A percentile compares a stretch with the other conserved stretches of the same genome.
These are phyloP conservation scores for Mollisia scopiformis DNA, from an alignment of 2,329 filamentous ascomycete genomes.

Conservation along the genomic window DNA sequence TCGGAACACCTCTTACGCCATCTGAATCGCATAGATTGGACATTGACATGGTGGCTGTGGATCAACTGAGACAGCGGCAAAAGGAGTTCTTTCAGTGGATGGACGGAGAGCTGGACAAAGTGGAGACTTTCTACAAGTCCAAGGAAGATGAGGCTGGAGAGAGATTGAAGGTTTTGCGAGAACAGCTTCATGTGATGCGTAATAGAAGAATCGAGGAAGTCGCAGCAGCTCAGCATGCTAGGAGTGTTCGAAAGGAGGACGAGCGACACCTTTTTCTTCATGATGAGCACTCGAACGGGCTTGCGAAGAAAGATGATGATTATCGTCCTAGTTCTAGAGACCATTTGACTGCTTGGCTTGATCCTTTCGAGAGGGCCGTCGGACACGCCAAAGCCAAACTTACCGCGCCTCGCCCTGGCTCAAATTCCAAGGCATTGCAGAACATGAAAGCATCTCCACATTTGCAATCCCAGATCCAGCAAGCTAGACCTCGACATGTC, in stretches of 20 bases:
- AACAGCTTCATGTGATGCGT: slow-evolving; percentile 92
- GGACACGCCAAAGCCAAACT: slow-evolving; percentile 47
- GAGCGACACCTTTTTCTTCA: slow-evolving; percentile 19
- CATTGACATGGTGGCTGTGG: slow-evolving; percentile 56
- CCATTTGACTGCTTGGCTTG: slow-evolving; percentile 46
- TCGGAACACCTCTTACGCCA: slow-evolving; percentile 39
- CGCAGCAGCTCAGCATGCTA: slow-evolving; percentile 28
- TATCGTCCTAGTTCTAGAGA: slow-evolving; percentile 24
- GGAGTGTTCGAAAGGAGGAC: slow-evolving; percentile 26
- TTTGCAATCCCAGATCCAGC: slow-evolving; percentile 45
- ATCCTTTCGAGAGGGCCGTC: slow-evolving; percentile 46
- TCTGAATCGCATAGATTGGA: slow-evolving; percentile 45
- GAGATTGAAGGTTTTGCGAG: slow-evolving; percentile 70
- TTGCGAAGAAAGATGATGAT: slow-evolving; percentile 21
- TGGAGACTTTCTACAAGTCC: slow-evolving; percentile 84
- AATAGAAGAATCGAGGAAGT: slow-evolving; percentile 79
- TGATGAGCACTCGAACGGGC: slow-evolving; percentile 21
- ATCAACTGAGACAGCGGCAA: slow-evolving; percentile 72
- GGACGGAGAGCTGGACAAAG: slow-evolving; percentile 84
- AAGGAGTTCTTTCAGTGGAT: slow-evolving; percentile 88
- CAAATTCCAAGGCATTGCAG: slow-evolving; percentile 62
- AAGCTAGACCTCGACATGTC: slow-evolving; percentile 19
- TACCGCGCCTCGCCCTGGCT: slow-evolving; percentile 52
- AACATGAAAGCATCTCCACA: slow-evolving; percentile 46
- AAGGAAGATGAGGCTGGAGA: slow-evolving; percentile 86